These are phyloP conservation scores for Gynostemma pentaphyllum DNA, from an alignment of 306 rosid species.

Conservation along the genomic window DNA sequence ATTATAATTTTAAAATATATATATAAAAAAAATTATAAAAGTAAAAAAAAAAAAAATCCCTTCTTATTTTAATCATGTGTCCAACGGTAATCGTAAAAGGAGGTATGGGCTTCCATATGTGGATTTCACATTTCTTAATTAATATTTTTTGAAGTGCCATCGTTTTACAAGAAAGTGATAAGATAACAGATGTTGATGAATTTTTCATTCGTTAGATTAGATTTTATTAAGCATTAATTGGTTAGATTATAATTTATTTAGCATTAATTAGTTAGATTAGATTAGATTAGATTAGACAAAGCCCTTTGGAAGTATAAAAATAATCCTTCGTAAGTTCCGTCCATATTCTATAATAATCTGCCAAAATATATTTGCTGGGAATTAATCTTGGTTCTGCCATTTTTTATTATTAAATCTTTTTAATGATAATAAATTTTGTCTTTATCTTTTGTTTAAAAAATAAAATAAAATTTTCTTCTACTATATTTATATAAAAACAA, in stretches of 20 bases:
- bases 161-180: background rate
- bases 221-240: background rate
- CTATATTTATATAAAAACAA: too few relatives aligned
- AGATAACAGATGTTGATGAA: too few relatives aligned
- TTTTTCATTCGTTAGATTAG: too few relatives aligned
- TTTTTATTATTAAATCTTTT: background rate
- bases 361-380: background rate
- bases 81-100: background rate
- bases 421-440: background rate
- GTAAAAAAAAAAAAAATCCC: too few relatives aligned
- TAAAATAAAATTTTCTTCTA: too few relatives aligned
- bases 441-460: too few relatives aligned
- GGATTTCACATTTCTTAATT: background rate
- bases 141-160: background rate
- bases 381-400: background rate
- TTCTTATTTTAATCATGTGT: too few relatives aligned
- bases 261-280: too few relatives aligned
- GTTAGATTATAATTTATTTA: background rate
- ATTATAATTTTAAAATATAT: too few relatives aligned
- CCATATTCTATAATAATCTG: background rate
- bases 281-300: too few relatives aligned
- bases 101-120: background rate
- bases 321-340: slow-evolving; percentile 5
- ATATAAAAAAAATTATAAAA: too few relatives aligned
- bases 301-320: background rate